Conservation (phyloP, 2,329 filamentous ascomycete species). For the Cercospora janseana region DNA sequence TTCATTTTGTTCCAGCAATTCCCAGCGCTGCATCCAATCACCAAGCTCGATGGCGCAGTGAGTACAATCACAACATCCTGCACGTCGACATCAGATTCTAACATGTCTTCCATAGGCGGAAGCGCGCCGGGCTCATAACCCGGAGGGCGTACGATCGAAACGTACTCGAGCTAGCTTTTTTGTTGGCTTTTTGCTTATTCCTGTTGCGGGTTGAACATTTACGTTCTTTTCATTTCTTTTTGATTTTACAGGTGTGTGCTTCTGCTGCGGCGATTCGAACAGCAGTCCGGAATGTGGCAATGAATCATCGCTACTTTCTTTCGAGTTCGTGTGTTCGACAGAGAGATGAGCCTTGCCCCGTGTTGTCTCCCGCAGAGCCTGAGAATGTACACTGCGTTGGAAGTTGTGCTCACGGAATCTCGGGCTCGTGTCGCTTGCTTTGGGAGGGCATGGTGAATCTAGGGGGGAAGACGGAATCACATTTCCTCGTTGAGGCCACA, state of each 20-base stretch:
- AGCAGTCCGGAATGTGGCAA: too few relatives aligned
- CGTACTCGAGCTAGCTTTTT: neutral
- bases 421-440: too few relatives aligned
- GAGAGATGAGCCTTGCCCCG: too few relatives aligned
- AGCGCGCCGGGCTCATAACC: slow-evolving; percentile 16
- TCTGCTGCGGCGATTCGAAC: neutral
- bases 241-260: neutral
- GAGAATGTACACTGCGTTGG: too few relatives aligned
- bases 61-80: neutral
- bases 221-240: neutral
- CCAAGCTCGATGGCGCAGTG: slow-evolving; percentile 10
- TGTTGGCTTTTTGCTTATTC: neutral
- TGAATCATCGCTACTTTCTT: too few relatives aligned
- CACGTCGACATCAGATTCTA: neutral
- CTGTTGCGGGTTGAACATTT: neutral
- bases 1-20: neutral
- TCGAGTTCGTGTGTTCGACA: too few relatives aligned
- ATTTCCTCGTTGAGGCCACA: neutral
- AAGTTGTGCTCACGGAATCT: too few relatives aligned
- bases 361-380: too few relatives aligned
- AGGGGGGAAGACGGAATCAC: neutral
- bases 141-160: slow-evolving; percentile 12
- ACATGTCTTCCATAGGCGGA: slow-evolving; percentile 2
- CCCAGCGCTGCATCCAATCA: neutral
- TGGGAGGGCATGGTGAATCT: neutral